phyloP scores from a whole-genome alignment of 1,139 yeast genomes.

The Yamadazyma friedrichii region DNA sequence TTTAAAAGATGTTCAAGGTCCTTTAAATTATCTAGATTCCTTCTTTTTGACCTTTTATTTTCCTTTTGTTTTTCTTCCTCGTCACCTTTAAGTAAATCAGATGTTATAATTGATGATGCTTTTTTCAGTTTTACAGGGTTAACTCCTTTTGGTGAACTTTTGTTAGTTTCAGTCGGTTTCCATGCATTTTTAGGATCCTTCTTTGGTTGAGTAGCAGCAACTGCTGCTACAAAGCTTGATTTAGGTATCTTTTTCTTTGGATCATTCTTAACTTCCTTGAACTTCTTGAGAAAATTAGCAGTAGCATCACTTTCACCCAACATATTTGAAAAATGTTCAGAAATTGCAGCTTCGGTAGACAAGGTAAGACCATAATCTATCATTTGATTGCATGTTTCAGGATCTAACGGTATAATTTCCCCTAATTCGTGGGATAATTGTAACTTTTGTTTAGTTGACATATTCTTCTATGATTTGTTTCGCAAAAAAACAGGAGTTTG shows the following conservation, averaged over 20 bases:
- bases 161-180: neutral
- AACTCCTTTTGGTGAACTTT: neutral
- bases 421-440: constrained; percentile 12
- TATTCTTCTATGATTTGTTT: neutral
- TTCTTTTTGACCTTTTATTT: constrained; percentile 33
- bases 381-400: constrained; percentile 34
- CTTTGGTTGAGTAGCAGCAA: neutral
- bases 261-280: constrained; percentile 18
- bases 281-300: constrained; percentile 35
- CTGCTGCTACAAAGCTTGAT: neutral
- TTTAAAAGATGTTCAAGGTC: constrained; percentile 51
- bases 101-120: constrained; percentile 15
- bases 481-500: neutral
- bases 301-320: constrained; percentile 54
- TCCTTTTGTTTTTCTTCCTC: constrained; percentile 22
- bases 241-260: neutral
- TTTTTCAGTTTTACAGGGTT: neutral
- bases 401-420: constrained; percentile 44
- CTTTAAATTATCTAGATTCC: constrained; percentile 50
- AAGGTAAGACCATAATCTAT: constrained; percentile 47
- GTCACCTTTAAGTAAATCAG: constrained; percentile 20
- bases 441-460: constrained; percentile 12
- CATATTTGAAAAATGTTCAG: constrained; percentile 49
- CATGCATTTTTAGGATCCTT: constrained; percentile 8
- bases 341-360: constrained; percentile 40